Conservation (phyloP, 2,329 filamentous ascomycete genomes). For the Pseudocercospora macadamiae region DNA sequence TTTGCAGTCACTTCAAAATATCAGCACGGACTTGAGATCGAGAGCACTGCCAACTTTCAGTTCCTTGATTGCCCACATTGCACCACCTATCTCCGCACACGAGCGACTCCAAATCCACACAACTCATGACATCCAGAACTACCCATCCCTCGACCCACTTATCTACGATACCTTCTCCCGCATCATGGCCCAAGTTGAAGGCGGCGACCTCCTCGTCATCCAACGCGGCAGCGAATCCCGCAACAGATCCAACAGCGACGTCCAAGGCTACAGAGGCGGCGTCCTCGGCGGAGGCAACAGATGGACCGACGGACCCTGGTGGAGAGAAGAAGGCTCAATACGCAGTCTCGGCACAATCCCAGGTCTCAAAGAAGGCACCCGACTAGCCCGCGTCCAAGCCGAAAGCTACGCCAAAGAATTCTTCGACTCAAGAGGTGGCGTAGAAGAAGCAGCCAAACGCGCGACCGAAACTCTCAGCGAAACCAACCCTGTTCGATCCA, state of each 20-base stretch:
- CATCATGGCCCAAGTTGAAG: slow-evolving; percentile 99
- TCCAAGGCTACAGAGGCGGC: slow-evolving; percentile 55
- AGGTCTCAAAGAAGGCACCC: slow-evolving; percentile 83
- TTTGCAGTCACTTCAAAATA: slow-evolving; percentile 72
- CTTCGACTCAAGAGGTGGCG: slow-evolving; percentile 74
- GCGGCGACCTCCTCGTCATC: slow-evolving; percentile 89
- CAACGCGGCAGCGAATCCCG: slow-evolving; percentile 88
- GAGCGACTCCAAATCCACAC: slow-evolving; percentile 97
- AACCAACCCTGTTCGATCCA: slow-evolving; percentile 85
- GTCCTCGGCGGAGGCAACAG: slow-evolving; percentile 56
- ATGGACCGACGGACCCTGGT: slow-evolving; percentile 97
- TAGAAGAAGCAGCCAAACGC: slow-evolving; percentile 77
- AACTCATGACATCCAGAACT: slow-evolving; percentile 91
- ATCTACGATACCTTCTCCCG: slow-evolving; percentile 90
- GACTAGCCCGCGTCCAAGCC: slow-evolving; percentile 85
- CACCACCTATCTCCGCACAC: slow-evolving; percentile 93
- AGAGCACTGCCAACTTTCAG: slow-evolving; percentile 93
- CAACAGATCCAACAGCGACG: slow-evolving; percentile 61
- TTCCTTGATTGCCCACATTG: slow-evolving; percentile 90
- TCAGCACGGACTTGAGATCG: slow-evolving; percentile 83
- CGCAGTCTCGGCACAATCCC: slow-evolving; percentile 79
- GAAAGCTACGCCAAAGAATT: slow-evolving; percentile 87
- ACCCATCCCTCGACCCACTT: slow-evolving; percentile 89
- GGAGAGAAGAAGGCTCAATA: slow-evolving; percentile 67
- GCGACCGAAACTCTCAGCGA: slow-evolving; percentile 80